A percentile compares a stretch with the other conserved stretches of the same genome.
These are phyloP conservation scores for Mortierella alpina DNA, from an alignment of 192 early-diverging fungal species.

Conservation along the genomic window DNA sequence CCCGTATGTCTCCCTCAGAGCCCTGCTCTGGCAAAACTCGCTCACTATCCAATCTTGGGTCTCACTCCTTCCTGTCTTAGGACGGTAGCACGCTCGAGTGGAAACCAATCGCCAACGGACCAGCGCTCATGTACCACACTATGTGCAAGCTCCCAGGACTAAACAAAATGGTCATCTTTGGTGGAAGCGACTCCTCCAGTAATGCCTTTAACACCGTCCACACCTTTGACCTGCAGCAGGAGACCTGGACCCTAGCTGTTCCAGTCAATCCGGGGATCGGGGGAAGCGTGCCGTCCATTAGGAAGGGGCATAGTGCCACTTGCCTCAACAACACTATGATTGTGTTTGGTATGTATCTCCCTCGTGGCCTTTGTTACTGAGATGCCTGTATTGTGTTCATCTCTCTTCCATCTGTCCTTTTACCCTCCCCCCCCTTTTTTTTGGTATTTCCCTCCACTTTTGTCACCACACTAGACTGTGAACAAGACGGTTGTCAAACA, in stretches of 20 bases:
- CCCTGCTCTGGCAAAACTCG: too few species aligned
- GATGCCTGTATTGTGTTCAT: not conserved
- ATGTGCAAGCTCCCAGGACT: conserved; percentile 66
- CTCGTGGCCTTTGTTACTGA: not conserved
- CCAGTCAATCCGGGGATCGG: conserved; percentile 40
- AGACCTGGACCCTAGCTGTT: conserved; percentile 63
- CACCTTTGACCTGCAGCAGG: conserved; percentile 56
- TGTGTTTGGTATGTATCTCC: conserved; percentile 66
- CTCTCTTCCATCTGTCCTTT: not conserved
- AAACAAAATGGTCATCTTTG: conserved; percentile 70
- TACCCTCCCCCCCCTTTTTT: not conserved
- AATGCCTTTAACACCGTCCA: conserved; percentile 61
- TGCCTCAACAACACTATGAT: conserved; percentile 74
- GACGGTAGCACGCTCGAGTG: conserved; percentile 61
- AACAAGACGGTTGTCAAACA: not conserved
- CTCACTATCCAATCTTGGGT: too few species aligned
- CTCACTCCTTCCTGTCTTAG: conserved; percentile 1
- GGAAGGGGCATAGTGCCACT: conserved; percentile 71
- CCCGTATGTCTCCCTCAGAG: too few species aligned
- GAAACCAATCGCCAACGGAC: conserved; percentile 66
- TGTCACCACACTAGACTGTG: not conserved
- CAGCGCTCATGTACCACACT: conserved; percentile 62
- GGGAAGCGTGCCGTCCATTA: conserved; percentile 58
- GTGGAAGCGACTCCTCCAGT: conserved; percentile 65
- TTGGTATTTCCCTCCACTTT: not conserved